Conservation (phyloP, 805 yeast species). For the Candida pini region DNA sequence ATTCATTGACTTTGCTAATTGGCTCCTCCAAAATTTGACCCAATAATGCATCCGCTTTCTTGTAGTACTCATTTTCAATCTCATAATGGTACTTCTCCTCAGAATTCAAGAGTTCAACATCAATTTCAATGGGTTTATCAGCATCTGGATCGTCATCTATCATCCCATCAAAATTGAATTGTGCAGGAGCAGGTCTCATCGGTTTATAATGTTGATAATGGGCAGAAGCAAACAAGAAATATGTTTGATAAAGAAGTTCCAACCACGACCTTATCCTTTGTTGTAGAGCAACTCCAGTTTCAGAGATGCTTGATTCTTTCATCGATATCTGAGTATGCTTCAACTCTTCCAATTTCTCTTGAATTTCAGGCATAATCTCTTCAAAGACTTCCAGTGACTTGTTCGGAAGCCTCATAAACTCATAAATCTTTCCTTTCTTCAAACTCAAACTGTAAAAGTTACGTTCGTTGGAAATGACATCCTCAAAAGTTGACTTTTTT, state of each 20-base stretch:
- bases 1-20: constrained; percentile 30
- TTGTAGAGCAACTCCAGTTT: constrained; percentile 6
- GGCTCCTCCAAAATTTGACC: constrained; percentile 42
- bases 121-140: constrained; percentile 19
- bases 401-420: constrained; percentile 46
- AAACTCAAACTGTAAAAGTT: constrained; percentile 38
- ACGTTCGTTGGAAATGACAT: constrained; percentile 44
- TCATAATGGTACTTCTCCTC: constrained; percentile 31
- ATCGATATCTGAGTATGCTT: background rate
- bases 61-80: constrained; percentile 49
- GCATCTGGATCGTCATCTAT: constrained; percentile 16
- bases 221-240: constrained; percentile 72
- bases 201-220: constrained; percentile 51
- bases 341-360: constrained; percentile 15
- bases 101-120: constrained; percentile 15
- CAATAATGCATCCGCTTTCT: constrained; percentile 57
- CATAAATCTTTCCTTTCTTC: constrained; percentile 66
- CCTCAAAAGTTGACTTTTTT: constrained; percentile 49
- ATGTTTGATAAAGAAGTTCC: constrained; percentile 67
- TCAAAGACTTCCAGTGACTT: constrained; percentile 46
- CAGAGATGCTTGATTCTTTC: background rate
- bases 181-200: constrained; percentile 26
- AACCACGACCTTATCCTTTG: constrained; percentile 41
- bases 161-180: constrained; percentile 25
- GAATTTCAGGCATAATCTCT: constrained; percentile 31